Evolutionary conservation across 495 filamentous ascomycete species (phyloP).

Genomic region (Penicillium canariense): DNA sequence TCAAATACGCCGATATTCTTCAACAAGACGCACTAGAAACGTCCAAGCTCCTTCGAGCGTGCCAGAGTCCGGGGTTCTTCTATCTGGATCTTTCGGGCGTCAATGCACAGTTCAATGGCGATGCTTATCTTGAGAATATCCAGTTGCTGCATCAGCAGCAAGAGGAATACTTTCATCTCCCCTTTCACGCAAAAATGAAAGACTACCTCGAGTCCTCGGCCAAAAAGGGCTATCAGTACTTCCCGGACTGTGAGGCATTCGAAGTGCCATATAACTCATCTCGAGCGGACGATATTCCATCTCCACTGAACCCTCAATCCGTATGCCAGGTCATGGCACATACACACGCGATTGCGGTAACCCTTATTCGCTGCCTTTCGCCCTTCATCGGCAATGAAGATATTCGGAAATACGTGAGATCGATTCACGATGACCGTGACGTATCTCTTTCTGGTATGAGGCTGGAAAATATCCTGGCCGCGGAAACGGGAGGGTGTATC

Average conservation of each 20-base stretch:
- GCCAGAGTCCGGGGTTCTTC: background rate
- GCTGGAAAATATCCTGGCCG: background rate
- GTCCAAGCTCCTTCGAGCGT: background rate
- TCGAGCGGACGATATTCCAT: background rate
- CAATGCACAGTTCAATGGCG: background rate
- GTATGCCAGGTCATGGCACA: background rate
- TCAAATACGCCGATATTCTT: background rate
- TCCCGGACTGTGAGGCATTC: background rate
- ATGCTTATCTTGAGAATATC: background rate
- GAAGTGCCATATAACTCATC: background rate
- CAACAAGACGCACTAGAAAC: background rate
- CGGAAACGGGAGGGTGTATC: background rate
- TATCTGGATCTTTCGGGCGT: background rate
- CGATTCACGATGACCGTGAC: background rate
- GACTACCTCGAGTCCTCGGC: background rate
- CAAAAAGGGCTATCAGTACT: background rate
- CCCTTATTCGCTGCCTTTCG: background rate
- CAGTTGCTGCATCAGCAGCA: background rate
- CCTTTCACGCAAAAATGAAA: background rate
- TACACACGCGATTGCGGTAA: background rate
- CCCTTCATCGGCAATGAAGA: conserved; percentile 4
- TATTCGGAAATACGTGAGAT: background rate
- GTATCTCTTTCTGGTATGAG: background rate
- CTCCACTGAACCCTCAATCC: background rate
- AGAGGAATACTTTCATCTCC: background rate